phyloP scores from a whole-genome alignment of 805 yeast species.

The Torulaspora franciscae region DNA sequence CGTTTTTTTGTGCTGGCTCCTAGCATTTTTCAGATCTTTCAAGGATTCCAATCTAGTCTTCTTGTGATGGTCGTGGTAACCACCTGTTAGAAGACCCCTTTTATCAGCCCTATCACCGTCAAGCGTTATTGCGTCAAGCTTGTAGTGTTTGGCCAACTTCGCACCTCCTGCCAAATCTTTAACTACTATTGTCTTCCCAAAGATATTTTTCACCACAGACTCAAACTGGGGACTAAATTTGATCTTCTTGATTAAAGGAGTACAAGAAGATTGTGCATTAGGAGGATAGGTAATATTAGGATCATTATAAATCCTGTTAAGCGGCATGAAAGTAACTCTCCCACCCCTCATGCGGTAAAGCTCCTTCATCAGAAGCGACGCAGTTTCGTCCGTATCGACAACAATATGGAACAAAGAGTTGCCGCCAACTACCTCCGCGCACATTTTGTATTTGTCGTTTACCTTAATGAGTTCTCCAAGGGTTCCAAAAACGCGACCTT shows the following conservation, averaged over 20 bases:
- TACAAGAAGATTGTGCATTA: constrained; percentile 45
- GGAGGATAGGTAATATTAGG: constrained; percentile 52
- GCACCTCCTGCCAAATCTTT: constrained; percentile 63
- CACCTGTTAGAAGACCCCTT: constrained; percentile 84
- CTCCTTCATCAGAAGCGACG: constrained; percentile 72
- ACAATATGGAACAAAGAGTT: constrained; percentile 80
- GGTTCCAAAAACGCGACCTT: constrained; percentile 70
- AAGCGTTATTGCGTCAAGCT: constrained; percentile 73
- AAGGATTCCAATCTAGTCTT: constrained; percentile 68
- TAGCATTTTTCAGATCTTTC: constrained; percentile 50
- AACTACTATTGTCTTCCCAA: constrained; percentile 77
- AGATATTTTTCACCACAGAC: constrained; percentile 71
- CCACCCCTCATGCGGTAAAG: constrained; percentile 67
- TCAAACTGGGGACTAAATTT: constrained; percentile 53
- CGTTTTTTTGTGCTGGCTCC: constrained; percentile 17
- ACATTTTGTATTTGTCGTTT: constrained; percentile 74
- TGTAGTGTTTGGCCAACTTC: constrained; percentile 55
- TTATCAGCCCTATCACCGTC: constrained; percentile 89
- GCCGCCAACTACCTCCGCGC: constrained; percentile 89
- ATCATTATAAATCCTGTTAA: constrained; percentile 55
- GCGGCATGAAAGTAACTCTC: constrained; percentile 85
- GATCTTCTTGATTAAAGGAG: constrained; percentile 74
- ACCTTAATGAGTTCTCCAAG: constrained; percentile 78
- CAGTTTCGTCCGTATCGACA: constrained; percentile 83
- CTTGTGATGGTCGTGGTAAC: constrained; percentile 62